phyloP scores from a whole-genome alignment of 1,284 basidiomycete species.

The Ceratobasidium sp. region DNA sequence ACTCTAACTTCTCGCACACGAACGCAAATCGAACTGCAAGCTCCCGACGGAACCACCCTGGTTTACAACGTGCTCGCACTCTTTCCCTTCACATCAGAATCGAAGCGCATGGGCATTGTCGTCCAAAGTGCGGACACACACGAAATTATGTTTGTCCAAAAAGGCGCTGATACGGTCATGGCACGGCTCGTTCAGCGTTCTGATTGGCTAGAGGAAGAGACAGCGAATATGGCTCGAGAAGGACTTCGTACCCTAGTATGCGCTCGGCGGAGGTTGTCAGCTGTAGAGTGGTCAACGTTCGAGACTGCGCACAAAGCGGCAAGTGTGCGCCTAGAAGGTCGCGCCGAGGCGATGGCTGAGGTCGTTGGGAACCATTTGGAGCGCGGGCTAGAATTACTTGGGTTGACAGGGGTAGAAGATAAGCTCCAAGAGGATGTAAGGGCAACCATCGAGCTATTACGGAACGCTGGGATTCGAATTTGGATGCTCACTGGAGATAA shows the following conservation, averaged over 20 bases:
- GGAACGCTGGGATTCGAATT: constrained; percentile 98
- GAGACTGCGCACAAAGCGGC: constrained; percentile 83
- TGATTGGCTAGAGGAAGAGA: constrained; percentile 99
- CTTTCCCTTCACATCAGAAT: constrained; percentile 98
- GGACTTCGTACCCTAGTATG: constrained; percentile 95
- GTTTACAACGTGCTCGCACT: constrained; percentile 91
- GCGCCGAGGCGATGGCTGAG: constrained; percentile 83
- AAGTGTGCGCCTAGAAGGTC: constrained; percentile 79
- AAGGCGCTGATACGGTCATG: constrained; percentile 99
- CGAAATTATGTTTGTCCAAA: constrained; percentile 93
- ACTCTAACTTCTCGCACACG: constrained; percentile 91
- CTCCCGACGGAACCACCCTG: constrained; percentile 73
- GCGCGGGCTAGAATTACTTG: constrained; percentile 90
- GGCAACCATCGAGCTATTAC: constrained; percentile 90
- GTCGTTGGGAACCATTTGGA: constrained; percentile 88
- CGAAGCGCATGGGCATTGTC: constrained; percentile 99
- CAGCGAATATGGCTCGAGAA: constrained; percentile 98
- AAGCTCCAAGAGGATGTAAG: constrained; percentile 98
- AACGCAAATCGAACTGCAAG: constrained; percentile 84
- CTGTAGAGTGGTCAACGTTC: constrained; percentile 81
- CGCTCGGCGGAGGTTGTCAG: constrained; percentile 82
- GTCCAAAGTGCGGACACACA: constrained; percentile 83
- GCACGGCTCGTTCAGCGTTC: constrained; percentile 93
- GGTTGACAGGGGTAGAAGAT: constrained; percentile 98
- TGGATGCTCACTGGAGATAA: constrained; percentile 99